Conservation (phyloP, 306 rosid genomes). For the Quercus mongolica region DNA sequence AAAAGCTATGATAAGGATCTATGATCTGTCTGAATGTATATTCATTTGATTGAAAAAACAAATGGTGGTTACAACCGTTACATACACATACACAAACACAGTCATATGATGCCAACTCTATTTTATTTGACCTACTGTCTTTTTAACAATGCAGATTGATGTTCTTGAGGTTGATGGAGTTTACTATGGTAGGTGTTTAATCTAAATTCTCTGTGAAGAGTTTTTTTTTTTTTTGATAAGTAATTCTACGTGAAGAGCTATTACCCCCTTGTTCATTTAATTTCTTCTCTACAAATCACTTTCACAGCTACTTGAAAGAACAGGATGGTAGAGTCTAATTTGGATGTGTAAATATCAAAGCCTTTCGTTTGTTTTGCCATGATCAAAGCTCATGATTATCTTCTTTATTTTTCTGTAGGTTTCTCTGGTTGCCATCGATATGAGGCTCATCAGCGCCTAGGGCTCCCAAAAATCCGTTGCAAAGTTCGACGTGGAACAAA, state of each 20-base stretch:
- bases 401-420: slow-evolving; percentile 38
- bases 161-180: slow-evolving; percentile 93
- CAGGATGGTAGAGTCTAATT: not conserved
- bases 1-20: not conserved
- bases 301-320: not conserved
- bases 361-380: not conserved
- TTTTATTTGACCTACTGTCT: slow-evolving; percentile 10
- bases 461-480: slow-evolving; percentile 87
- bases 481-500: slow-evolving; percentile 90
- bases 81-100: not conserved
- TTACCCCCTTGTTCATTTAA: not conserved
- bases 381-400: not conserved
- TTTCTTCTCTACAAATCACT: not conserved
- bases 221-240: too few relatives aligned
- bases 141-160: slow-evolving; percentile 69
- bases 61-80: too few relatives aligned
- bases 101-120: not conserved
- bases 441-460: slow-evolving; percentile 91
- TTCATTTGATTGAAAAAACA: not conserved
- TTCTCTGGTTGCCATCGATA: slow-evolving; percentile 96
- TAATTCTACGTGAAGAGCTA: not conserved
- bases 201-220: not conserved
- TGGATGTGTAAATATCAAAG: not conserved
- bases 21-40: not conserved
- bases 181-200: slow-evolving; percentile 64